Conservation (phyloP, 2,329 filamentous ascomycete species). For the Botrytis cinerea region DNA sequence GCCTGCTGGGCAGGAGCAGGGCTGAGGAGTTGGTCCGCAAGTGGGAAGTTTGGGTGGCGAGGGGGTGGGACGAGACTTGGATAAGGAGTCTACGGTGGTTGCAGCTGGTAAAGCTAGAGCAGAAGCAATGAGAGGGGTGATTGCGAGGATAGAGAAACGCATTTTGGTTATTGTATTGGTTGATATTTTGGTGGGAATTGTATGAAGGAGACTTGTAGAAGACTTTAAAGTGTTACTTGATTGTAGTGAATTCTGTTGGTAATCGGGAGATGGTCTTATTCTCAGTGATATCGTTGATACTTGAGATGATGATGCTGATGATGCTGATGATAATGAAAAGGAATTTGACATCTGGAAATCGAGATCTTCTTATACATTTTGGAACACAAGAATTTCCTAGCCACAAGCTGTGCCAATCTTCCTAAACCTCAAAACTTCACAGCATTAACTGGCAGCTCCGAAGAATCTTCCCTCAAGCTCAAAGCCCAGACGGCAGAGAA, state of each 20-base stretch:
- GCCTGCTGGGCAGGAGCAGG: constrained; percentile 7
- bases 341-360: neutral
- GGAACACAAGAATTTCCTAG: neutral
- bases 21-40: constrained; percentile 1
- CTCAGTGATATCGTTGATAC: neutral
- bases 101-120: neutral
- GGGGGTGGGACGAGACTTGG: neutral
- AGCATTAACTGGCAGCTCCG: neutral
- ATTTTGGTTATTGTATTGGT: neutral
- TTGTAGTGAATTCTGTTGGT: neutral
- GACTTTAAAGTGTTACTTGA: neutral
- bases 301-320: constrained; percentile 4
- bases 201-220: neutral
- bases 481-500: constrained; percentile 3
- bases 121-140: constrained; percentile 5
- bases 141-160: constrained; percentile 16
- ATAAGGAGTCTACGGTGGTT: neutral
- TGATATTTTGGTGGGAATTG: neutral
- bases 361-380: constrained; percentile 6
- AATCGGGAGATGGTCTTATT: neutral
- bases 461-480: neutral
- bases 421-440: neutral
- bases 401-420: neutral
- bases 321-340: constrained; percentile 5
- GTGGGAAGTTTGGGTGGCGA: neutral